Base-by-base conservation (phyloP, 139 green algal genomes). In the Penium margaritaceum region DNA sequence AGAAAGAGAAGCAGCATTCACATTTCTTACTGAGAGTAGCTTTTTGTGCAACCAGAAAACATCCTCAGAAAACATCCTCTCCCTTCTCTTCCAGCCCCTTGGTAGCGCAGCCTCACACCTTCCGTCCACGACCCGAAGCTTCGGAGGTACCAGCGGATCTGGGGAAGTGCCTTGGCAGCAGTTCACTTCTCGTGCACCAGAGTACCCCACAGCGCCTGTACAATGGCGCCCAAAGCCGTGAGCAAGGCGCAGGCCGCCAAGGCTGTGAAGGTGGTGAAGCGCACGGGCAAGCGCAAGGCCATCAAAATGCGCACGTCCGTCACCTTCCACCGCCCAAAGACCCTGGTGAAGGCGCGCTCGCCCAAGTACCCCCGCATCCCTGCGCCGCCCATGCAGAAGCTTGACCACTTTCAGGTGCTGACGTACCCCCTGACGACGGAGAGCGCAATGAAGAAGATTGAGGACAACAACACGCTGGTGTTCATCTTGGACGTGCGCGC, bases 371-470 rank as follows among this genome's bases (percentile, higher is more conserved):
- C 81, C 21, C 43, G 77, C 27, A 33, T 73, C 34, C 74, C 54
- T 17, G 77, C 75, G 21, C 67, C 81, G 29, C 65, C 43, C 36
- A 27, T 21, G 24, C 33, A 47, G 35, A 84, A 86, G 74, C 77
- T 86, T 19, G 81, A 86, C 73, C 81, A 84, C 21, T 86, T 80
- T 72, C 51, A 84, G 65, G 88, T 97, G 51, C 85, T 99, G 67
- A 96, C 96, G 88, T 96, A 82, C 82, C 95, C 95, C 51, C 80
- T 99, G 60, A 98, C 95, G 37, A 99, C 93, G 35, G 95, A 99
- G 87, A 95, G 90, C 30, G 95, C 95, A 14, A 98, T 98, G 95
- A 97, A 98, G 91, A 99, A 98, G 90, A 98, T 98, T 81, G 95
- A 99, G 85, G 93, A 98, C 86, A 95, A 99, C 90, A 99, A 99